These are phyloP conservation scores for Ophiostoma pallidulum DNA, from an alignment of 2,329 filamentous ascomycete genomes.

Conservation along the genomic window DNA sequence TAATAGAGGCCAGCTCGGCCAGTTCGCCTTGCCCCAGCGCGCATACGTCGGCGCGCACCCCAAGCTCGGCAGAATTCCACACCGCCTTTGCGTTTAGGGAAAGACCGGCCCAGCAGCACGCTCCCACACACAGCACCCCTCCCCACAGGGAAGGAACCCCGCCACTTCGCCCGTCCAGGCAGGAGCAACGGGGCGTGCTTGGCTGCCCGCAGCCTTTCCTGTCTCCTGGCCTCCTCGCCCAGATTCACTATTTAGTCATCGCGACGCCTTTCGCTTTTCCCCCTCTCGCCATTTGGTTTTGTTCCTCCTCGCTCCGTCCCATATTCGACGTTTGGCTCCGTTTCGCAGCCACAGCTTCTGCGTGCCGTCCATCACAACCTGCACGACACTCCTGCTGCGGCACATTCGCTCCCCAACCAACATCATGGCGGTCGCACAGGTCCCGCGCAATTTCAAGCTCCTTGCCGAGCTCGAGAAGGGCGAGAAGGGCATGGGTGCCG, in stretches of 20 bases:
- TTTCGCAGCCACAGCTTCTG: neutral
- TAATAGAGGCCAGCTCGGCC: too few species aligned
- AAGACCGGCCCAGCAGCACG: neutral
- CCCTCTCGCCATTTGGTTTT: neutral
- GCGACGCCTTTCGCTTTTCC: neutral
- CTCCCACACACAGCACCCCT: neutral
- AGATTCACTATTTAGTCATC: neutral
- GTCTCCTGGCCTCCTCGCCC: neutral
- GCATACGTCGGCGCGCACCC: conserved; percentile 32
- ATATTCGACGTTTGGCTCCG: neutral
- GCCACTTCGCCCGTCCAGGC: conserved; percentile 3
- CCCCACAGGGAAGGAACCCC: conserved; percentile 6
- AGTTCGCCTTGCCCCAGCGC: conserved; percentile 30
- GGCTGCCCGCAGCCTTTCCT: neutral
- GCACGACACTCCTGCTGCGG: too few species aligned
- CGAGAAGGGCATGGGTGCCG: conserved; percentile 91
- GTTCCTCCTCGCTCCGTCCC: too few species aligned
- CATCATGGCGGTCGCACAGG: conserved; percentile 38
- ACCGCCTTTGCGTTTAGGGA: conserved; percentile 13
- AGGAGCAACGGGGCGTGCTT: neutral
- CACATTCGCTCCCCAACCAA: neutral
- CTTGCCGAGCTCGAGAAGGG: conserved; percentile 98
- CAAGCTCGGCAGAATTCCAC: conserved; percentile 12
- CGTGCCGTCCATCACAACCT: too few species aligned
- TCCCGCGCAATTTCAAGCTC: conserved; percentile 92